Conservation (phyloP, 352 stramenopile genomes). For the Globisporangium lucens region DNA sequence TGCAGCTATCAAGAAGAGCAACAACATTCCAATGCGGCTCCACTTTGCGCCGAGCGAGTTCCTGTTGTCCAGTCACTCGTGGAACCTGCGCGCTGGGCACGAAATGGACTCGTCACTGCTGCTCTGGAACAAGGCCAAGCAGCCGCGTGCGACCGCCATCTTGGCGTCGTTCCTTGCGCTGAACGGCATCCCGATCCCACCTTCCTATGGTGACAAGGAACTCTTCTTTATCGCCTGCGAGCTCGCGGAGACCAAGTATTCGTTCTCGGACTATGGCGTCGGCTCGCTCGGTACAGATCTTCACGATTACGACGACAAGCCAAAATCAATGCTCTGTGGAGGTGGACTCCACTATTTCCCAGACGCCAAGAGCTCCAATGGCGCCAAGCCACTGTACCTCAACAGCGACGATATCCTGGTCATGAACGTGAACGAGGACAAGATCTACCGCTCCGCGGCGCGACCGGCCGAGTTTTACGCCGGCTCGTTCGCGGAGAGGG, state of each 20-base stretch:
- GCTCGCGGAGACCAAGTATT: constrained; percentile 63
- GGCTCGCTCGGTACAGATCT: constrained; percentile 47
- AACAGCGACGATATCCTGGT: constrained; percentile 68
- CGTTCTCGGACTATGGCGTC: constrained; percentile 64
- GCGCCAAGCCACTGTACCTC: constrained; percentile 44
- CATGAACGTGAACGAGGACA: constrained; percentile 37
- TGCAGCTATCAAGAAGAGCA: constrained; percentile 17
- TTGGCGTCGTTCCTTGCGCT: constrained; percentile 49
- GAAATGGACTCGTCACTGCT: constrained; percentile 77
- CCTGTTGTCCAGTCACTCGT: constrained; percentile 53
- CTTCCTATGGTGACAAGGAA: constrained; percentile 74
- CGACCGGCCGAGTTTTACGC: constrained; percentile 47
- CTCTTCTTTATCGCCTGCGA: constrained; percentile 74
- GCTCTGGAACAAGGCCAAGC: constrained; percentile 64
- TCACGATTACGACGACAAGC: constrained; percentile 22
- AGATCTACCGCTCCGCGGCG: constrained; percentile 46
- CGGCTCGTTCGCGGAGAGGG: constrained; percentile 37
- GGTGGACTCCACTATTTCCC: constrained; percentile 60
- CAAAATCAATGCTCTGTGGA: constrained; percentile 46
- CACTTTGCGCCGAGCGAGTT: constrained; percentile 52
- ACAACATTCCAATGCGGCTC: constrained; percentile 22
- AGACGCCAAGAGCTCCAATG: constrained; percentile 12
- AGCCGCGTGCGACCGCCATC: constrained; percentile 66
- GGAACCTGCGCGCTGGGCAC: constrained; percentile 60
- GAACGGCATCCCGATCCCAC: constrained; percentile 33